Conservation (phyloP, 805 yeast genomes). For the Phaffomyces thermotolerans region DNA sequence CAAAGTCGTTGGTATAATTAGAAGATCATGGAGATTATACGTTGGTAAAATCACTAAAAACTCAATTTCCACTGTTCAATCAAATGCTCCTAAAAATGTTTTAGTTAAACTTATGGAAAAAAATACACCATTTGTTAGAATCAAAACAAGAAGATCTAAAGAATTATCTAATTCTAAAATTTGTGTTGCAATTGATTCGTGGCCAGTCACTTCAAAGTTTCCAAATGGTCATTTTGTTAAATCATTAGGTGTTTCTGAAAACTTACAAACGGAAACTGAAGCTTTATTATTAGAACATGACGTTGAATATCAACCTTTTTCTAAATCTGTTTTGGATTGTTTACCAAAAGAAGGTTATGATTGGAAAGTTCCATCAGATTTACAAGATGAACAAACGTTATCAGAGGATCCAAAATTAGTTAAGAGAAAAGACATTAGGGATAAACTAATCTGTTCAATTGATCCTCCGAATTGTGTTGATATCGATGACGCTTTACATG, state of each 20-base stretch:
- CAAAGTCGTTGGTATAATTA: conserved; percentile 75
- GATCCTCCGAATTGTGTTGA: conserved; percentile 99
- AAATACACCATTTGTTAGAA: conserved; percentile 78
- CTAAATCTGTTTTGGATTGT: conserved; percentile 86
- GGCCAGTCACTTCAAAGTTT: conserved; percentile 77
- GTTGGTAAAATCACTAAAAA: conserved; percentile 88
- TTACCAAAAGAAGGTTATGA: conserved; percentile 88
- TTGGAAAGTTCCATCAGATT: conserved; percentile 78
- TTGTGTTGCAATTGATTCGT: conserved; percentile 85
- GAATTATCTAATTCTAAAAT: conserved; percentile 85
- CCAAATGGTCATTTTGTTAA: conserved; percentile 96
- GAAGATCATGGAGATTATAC: conserved; percentile 92
- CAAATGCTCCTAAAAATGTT: conserved; percentile 68
- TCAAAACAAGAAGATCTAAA: conserved; percentile 78
- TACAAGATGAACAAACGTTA: conserved; percentile 46
- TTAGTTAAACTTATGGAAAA: conserved; percentile 86
- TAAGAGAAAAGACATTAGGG: conserved; percentile 79
- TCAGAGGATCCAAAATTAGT: conserved; percentile 38
- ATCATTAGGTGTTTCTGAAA: conserved; percentile 82
- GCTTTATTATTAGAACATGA: conserved; percentile 91
- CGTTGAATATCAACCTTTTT: conserved; percentile 93
- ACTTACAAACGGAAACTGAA: conserved; percentile 93
- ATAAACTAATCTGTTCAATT: conserved; percentile 84
- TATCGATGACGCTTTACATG: conserved; percentile 97
- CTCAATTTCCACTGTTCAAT: conserved; percentile 51